These are phyloP conservation scores for Tieghemiomyces parasiticus DNA, from an alignment of 192 early-diverging fungal species.

Conservation along the genomic window DNA sequence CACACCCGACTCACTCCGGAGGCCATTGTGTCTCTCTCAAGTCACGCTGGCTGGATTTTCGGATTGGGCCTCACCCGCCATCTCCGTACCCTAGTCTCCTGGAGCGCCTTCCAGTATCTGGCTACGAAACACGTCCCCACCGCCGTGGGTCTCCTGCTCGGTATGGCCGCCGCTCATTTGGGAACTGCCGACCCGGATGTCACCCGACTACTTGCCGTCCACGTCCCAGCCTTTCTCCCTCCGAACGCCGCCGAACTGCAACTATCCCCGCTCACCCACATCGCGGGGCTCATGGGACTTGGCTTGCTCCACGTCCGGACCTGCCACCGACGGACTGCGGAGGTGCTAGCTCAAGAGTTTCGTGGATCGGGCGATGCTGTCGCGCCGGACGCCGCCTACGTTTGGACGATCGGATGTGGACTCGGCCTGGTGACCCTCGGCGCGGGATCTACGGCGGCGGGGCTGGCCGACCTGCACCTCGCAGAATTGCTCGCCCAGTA, in stretches of 20 bases:
- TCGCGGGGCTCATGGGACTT: constrained; percentile 45
- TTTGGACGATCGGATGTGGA: constrained; percentile 50
- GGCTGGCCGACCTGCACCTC: constrained; percentile 29
- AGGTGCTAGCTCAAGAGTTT: constrained; percentile 49
- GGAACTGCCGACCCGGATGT: constrained; percentile 38
- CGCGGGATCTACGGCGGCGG: constrained; percentile 22
- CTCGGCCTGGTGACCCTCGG: constrained; percentile 55
- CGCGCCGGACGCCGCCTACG: constrained; percentile 17
- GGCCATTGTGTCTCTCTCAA: background rate
- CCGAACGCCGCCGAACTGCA: constrained; percentile 27
- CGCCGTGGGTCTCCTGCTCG: constrained; percentile 47
- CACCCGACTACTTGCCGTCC: constrained; percentile 41
- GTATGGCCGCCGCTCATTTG: constrained; percentile 39
- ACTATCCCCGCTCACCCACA: constrained; percentile 35
- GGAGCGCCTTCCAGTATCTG: constrained; percentile 40
- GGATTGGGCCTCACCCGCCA: constrained; percentile 58
- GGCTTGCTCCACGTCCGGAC: constrained; percentile 48
- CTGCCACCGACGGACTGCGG: constrained; percentile 34
- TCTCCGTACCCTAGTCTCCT: constrained; percentile 33
- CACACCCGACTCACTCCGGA: background rate
- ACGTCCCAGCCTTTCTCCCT: constrained; percentile 45
- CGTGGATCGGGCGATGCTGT: background rate
- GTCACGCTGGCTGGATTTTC: constrained; percentile 55
- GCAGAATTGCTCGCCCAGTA: constrained; percentile 26
- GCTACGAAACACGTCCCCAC: constrained; percentile 38